Base-by-base conservation (phyloP, 2,329 filamentous ascomycete genomes). In the Rhinocladiella mackenziei region DNA sequence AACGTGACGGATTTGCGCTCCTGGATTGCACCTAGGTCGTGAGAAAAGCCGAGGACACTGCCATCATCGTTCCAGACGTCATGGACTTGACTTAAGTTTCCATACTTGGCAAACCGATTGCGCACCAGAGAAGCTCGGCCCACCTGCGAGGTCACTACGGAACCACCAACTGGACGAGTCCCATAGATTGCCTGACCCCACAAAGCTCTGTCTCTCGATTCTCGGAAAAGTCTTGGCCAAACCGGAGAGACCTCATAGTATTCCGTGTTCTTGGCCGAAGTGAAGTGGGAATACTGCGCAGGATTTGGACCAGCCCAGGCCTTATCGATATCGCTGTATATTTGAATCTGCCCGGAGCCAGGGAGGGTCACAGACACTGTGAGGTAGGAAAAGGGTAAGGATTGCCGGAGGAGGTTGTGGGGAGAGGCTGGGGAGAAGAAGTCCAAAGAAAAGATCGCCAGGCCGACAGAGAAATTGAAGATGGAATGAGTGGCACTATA, bases 361-460 rank as follows among this genome's bases (percentile, higher is more conserved):
- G 59, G 51, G 3, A 45, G 48, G 3, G 37, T 56, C 1, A 62
- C 58, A 14, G 61, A 58, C 11, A 70, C 64, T 0, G 66, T 71
- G 39, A 72, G 53, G 43, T 69, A 71, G 44, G 64, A 61, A 51
- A 69, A 71, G 23, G 69, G 69, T 36, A 70, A 59, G 6, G 66
- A 70, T 42, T 72, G 68, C 11, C 68, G 62, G 3, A 66, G 39
- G 44, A 68, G 65, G 50, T 70, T 62, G 1, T 60, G 60, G 2
- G 67, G 66, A 3, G 66, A 67, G 3, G 71, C 63, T 1, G 68
- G 69, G 10, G 68, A 71, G 45, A 71, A 65, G 48, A 71, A 71
- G 47, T 71, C 68, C 22, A 72, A 48, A 1, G 56, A 62, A 25
- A 71, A 57, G 8, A 41, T 58, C 5, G 61, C 62, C 9, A 54